Conservation (phyloP, 176 grass and related monocot genomes). For the Rhynchospora tenuis region DNA sequence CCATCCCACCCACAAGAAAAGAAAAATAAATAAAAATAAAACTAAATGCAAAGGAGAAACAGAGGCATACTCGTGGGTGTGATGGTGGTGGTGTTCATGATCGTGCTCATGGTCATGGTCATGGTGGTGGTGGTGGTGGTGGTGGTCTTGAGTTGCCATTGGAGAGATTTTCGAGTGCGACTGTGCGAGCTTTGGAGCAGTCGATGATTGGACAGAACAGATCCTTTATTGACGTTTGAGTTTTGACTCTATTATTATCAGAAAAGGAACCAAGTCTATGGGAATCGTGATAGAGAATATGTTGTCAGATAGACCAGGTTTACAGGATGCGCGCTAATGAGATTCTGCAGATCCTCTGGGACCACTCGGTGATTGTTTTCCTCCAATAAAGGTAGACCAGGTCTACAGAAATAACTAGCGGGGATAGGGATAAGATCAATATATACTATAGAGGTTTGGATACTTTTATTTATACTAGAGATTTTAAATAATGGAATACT, state of each 20-base stretch:
- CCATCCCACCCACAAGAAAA: not conserved
- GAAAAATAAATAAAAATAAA: not conserved
- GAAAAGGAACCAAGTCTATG: too few relatives aligned
- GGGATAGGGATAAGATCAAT: not conserved
- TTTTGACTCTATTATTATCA: too few relatives aligned
- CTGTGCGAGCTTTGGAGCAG: not conserved
- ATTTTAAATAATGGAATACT: not conserved
- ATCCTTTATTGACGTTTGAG: too few relatives aligned
- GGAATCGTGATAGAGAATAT: not conserved
- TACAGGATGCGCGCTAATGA: not conserved
- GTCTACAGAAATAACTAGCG: not conserved
- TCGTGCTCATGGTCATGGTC: constrained; percentile 1
- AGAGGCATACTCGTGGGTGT: constrained; percentile 32
- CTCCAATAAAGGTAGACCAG: not conserved
- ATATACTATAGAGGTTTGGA: not conserved
- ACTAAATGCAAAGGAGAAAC: not conserved
- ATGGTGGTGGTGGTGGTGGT: constrained; percentile 25
- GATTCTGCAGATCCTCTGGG: not conserved
- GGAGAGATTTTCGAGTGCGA: not conserved
- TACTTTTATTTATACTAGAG: not conserved
- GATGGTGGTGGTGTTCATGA: constrained; percentile 31
- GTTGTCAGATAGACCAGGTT: not conserved
- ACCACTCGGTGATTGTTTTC: not conserved
- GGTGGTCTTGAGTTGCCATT: constrained; percentile 63
- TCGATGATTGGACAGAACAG: not conserved